These are phyloP conservation scores for Pseudogymnoascus sp. DNA, from an alignment of 2,329 filamentous ascomycete genomes.

Conservation along the genomic window DNA sequence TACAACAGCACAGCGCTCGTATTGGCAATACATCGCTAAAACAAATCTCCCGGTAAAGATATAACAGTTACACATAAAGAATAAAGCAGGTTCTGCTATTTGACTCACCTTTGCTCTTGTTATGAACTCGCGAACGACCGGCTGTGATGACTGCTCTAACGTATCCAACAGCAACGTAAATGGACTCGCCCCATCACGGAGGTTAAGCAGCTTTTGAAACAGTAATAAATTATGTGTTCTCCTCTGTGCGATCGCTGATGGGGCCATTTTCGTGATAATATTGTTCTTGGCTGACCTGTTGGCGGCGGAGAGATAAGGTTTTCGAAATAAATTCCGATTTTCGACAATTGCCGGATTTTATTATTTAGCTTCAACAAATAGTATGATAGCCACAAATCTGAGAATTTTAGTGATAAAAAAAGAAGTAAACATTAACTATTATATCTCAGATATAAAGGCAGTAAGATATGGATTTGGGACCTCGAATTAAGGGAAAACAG, in stretches of 20 bases:
- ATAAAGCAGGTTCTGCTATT: background rate
- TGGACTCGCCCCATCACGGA: slow-evolving; percentile 73
- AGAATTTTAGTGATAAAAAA: background rate
- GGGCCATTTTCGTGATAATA: slow-evolving; percentile 40
- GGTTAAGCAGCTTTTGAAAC: slow-evolving; percentile 72
- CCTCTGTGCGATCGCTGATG: slow-evolving; percentile 55
- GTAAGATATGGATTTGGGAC: background rate
- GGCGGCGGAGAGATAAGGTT: background rate
- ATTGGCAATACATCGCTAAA: background rate
- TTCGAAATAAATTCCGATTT: background rate
- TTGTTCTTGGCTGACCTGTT: background rate
- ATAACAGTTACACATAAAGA: background rate
- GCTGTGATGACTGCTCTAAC: slow-evolving; percentile 70
- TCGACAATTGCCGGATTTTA: background rate
- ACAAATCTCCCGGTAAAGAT: background rate
- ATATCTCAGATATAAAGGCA: background rate
- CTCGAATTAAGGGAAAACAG: background rate
- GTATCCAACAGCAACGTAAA: slow-evolving; percentile 81
- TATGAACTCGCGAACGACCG: slow-evolving; percentile 67
- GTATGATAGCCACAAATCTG: background rate
- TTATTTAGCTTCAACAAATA: background rate
- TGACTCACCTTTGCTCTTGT: slow-evolving; percentile 57
- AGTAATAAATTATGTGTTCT: slow-evolving; percentile 79
- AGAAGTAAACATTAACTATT: background rate
- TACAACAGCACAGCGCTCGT: background rate